Conservation (phyloP, 2,329 filamentous ascomycete species). For the Beauveria rudraprayagi region DNA sequence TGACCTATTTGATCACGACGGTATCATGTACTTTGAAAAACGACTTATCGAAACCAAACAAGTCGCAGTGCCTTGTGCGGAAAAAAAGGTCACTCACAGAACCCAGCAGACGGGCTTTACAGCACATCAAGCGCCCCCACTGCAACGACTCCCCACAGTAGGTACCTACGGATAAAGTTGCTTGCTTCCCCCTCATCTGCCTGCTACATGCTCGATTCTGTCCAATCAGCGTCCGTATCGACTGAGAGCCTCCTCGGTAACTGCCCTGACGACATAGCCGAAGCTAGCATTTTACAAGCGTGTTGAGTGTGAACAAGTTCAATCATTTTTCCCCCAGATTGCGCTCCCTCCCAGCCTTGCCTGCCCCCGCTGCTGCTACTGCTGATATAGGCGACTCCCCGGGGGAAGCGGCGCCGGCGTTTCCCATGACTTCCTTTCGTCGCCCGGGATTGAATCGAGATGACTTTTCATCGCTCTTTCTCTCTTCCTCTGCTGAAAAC, state of each 20-base stretch:
- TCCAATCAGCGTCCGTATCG: conserved; percentile 8
- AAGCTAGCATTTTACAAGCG: background rate
- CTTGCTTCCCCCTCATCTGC: background rate
- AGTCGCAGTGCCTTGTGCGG: too few relatives aligned
- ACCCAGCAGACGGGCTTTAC: too few relatives aligned
- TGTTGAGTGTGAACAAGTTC: too few relatives aligned
- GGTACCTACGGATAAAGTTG: background rate
- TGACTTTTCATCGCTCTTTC: too few relatives aligned
- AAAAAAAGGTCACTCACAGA: too few relatives aligned
- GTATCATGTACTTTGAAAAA: too few relatives aligned
- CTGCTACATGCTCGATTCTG: background rate
- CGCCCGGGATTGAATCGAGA: too few relatives aligned
- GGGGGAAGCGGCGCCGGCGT: background rate
- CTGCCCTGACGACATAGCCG: conserved; percentile 4
- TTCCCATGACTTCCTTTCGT: too few relatives aligned
- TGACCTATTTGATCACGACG: too few relatives aligned
- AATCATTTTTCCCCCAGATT: too few relatives aligned
- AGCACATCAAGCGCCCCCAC: background rate
- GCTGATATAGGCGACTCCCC: conserved; percentile 1
- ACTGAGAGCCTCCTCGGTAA: conserved; percentile 8
- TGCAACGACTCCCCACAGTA: background rate
- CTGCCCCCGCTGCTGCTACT: background rate
- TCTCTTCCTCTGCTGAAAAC: too few relatives aligned
- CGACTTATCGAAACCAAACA: too few relatives aligned
- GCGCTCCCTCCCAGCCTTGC: background rate